Evolutionary conservation across 2,329 filamentous ascomycete genomes (phyloP), one percentile per base, ranked within the genome.

Genomic region (Aspergillus niger): DNA sequence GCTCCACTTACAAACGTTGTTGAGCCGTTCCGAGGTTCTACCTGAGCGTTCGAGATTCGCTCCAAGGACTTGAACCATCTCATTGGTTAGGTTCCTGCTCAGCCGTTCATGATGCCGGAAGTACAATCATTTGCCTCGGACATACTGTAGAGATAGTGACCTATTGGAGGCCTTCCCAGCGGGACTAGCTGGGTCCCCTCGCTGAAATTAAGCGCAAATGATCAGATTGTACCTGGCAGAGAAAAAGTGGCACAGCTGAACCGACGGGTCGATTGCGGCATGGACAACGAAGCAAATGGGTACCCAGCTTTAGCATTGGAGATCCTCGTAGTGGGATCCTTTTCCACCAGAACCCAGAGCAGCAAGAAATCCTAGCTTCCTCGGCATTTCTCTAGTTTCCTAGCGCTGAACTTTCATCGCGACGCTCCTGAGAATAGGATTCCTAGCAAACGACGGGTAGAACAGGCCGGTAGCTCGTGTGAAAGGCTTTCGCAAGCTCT

Each of bases 31-130:
- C 44, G 44, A 48, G 20, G 44, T 48, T 48, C 44, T 48, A 28
- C 44, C 44, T 48, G 10, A 26, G 8, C 7, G 17, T 48, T 15
- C 44, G 13, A 43, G 11, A 13, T 15, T 48, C 22, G 11, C 8
- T 24, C 13, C 43, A 39, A 20, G 2, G 3, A 7, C n/a, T n/a
- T n/a, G 15, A 24, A 11, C 38, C 10, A 13, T 15, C 36, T 32
- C 32, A 57, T 57, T 57, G 55, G 55, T 10, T 24, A 57, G 24
- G 47, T 57, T 57, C 22, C 24, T 28, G 17, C 28, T 22, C 44
- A 48, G 44, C 41, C 22, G 44, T 57, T 7, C 20, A 41, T 26
- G 7, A 24, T 28, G 15, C 43, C 43, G 43, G 20, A 47, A 5
- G 5, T 20, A 20, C 10, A 47, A 26, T 20, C 43, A 10, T 47